Base-by-base conservation (phyloP, 2,329 filamentous ascomycete species). In the Microdochium trichocladiopsis region DNA sequence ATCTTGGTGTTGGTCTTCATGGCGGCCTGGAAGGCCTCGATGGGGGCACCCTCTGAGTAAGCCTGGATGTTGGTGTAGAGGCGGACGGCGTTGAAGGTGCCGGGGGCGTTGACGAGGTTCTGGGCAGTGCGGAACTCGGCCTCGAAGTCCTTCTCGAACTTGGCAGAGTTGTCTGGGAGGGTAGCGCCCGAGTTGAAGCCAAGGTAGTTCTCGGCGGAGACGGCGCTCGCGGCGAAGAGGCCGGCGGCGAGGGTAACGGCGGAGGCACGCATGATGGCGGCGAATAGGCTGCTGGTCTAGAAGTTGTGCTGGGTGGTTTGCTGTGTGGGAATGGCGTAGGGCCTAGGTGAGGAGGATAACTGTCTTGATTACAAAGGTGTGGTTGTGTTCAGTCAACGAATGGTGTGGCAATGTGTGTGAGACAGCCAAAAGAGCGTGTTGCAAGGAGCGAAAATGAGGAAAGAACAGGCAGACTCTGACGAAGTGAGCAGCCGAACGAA, bases 21-120 rank as follows among this genome's bases (percentile, higher is more conserved):
- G 60, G 84, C 84, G 33, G 84, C 84, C 71, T 90, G 88, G 71
- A 93, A 82, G 43, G 91, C 91, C 74, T 90, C 75, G 64, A 95
- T 75, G 50, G 90, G 91, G 69, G 93, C 87, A 60, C 81, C 79
- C 73, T 88, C 79, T 63, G 85, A 74, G 69, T 81, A 73, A 63
- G 77, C 77, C 67, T 82, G 78, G 64, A 85, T 81, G 73, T 81
- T 84, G 65, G 86, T 88, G 75, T 88, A 87, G 28, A 86, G 73
- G 50, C 83, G 80, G 58, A 83, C 76, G 53, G 78, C 72, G 61
- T 75, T 79, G 72, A 83, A 84, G 58, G 69, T 70, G 54, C 78
- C 78, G 10, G 79, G 78, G 24, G 78, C 69, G 52, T 69, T 69
- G 54, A 64, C 60, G 37, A 75, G 70, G 55, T 62, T 63, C 60